These are phyloP conservation scores for Populus trichocarpa DNA, from an alignment of 441 rosid species.

Conservation along the genomic window DNA sequence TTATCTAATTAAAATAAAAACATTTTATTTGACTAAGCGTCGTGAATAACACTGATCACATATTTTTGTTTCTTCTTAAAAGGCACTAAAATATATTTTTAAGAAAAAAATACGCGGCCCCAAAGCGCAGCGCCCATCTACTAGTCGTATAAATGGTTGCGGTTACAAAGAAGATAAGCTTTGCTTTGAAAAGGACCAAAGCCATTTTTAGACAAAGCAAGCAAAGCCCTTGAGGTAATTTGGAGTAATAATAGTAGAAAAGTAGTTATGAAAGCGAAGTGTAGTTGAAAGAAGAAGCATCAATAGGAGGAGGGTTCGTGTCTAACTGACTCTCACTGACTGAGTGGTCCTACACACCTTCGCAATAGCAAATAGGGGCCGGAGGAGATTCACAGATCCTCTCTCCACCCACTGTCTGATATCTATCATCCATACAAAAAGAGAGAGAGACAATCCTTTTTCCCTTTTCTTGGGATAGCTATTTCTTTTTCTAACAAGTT, in stretches of 20 bases:
- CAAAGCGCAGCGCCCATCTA: too few relatives aligned
- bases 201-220: background rate
- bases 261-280: background rate
- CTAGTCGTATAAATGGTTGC: too few relatives aligned
- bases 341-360: slow-evolving; percentile 12
- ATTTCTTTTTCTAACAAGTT: background rate
- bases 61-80: too few relatives aligned
- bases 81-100: too few relatives aligned
- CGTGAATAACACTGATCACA: too few relatives aligned
- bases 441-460: background rate
- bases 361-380: slow-evolving; percentile 2
- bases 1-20: too few relatives aligned
- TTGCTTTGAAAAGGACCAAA: background rate
- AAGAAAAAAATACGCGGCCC: too few relatives aligned
- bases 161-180: background rate
- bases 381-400: slow-evolving; percentile 8
- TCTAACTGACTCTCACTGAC: background rate
- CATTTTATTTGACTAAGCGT: too few relatives aligned
- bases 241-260: background rate
- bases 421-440: background rate
- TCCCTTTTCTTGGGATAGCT: background rate
- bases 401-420: background rate
- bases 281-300: background rate
- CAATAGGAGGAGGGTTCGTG: background rate
- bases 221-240: background rate